Evolutionary conservation across 176 grass and related monocot species (phyloP), one percentile per base, ranked within the genome.

Genomic region (Musa acuminata): DNA sequence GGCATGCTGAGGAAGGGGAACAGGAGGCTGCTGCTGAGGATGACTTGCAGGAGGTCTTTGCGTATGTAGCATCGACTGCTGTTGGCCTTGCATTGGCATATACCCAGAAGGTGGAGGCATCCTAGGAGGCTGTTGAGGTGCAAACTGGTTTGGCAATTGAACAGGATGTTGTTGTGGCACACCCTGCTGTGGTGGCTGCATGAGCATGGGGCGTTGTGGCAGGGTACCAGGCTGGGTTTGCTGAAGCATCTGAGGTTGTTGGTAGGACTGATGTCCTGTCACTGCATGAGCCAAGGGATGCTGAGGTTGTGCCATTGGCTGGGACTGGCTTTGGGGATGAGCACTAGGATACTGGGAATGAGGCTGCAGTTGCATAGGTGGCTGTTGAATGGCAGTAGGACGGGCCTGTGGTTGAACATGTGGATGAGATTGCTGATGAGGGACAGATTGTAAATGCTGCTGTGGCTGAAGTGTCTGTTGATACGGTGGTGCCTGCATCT

Each of bases 351-450:
- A 62, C 53, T 90, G 78, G 19, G 75, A 53, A 16, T 62, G 73
- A 27, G 64, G 74, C 27, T 59, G 75, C 52, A 71, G 76, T 49
- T 82, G 83, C 22, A 71, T 49, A 23, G 27, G 69, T 51, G 59
- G 78, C 35, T 35, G 78, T 52, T 55, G 66, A 53, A 77, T 11
- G 35, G 58, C 59, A 65, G 54, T 20, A 10, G 60, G 75, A 64
- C 60, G 60, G 11, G 75, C n/a, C 43, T 77, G 75, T 14, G 75
- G 49, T 66, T 81, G 83, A 57, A 73, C 17, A 49, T 81, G 93
- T 49, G 77, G 79, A 78, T 96, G 87, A 75, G 80, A 59, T 64
- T 90, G 88, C 54, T 80, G 87, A 77, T 77, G 87, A 66, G 80
- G 67, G 70, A 73, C 75, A 72, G 64, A 69, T 66, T 73, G 55